Evolutionary conservation across 148 eudicot genomes (phyloP).

Genomic region (Fagopyrum esculentum): DNA sequence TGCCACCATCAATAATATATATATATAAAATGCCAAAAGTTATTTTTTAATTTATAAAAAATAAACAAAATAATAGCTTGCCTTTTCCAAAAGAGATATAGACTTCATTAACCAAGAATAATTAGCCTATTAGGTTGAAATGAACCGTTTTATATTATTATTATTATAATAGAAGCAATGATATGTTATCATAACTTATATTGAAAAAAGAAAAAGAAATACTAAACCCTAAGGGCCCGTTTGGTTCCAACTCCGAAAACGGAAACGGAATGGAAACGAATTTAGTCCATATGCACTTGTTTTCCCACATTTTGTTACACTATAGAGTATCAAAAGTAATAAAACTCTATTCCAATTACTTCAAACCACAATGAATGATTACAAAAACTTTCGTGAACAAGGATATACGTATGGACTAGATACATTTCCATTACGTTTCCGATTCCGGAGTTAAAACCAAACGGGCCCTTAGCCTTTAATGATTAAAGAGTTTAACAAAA

Average conservation of each 20-base stretch:
- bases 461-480: neutral
- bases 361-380: too few relatives aligned
- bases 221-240: neutral
- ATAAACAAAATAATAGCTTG: neutral
- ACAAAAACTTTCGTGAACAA: too few relatives aligned
- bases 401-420: too few relatives aligned
- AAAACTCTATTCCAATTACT: too few relatives aligned
- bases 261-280: too few relatives aligned
- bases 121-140: neutral
- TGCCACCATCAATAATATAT: neutral
- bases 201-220: neutral
- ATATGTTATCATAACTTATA: neutral
- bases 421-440: too few relatives aligned
- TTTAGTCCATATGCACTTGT: too few relatives aligned
- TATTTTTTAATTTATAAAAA: neutral
- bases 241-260: too few relatives aligned
- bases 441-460: too few relatives aligned
- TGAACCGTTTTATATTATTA: neutral
- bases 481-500: neutral
- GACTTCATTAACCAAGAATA: neutral
- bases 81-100: neutral
- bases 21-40: neutral
- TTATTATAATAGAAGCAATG: neutral
- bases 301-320: too few relatives aligned
- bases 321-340: too few relatives aligned